These are phyloP conservation scores for Diplogelasinospora grovesii DNA, from an alignment of 495 filamentous ascomycete genomes.

Conservation along the genomic window DNA sequence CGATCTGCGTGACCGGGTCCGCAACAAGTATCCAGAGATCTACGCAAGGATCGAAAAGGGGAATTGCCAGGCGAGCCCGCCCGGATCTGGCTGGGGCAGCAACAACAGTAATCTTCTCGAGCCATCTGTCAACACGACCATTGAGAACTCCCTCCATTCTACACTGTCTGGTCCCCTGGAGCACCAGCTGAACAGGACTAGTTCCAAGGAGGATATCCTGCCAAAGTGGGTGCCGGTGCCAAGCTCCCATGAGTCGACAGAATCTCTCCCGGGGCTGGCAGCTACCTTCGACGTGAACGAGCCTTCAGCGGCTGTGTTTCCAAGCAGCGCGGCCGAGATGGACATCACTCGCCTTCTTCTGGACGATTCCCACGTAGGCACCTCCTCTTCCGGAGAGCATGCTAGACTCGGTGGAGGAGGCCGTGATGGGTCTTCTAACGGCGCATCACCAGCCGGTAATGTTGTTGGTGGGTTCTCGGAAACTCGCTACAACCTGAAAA, in stretches of 20 bases:
- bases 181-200: conserved; percentile 30
- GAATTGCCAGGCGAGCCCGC: conserved; percentile 34
- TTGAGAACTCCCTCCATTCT: conserved; percentile 27
- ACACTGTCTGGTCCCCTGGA: conserved; percentile 26
- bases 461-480: too few relatives aligned
- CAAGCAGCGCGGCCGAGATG: conserved; percentile 33
- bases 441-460: too few relatives aligned
- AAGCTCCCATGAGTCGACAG: conserved; percentile 24
- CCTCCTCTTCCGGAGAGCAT: neutral
- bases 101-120: conserved; percentile 33
- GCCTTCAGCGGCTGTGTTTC: conserved; percentile 13
- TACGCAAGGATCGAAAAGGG: conserved; percentile 52
- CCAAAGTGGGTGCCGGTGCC: conserved; percentile 24
- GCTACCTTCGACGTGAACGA: conserved; percentile 20
- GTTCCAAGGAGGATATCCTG: conserved; percentile 39
- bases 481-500: too few relatives aligned
- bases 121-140: conserved; percentile 32
- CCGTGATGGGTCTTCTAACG: neutral
- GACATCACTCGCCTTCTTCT: conserved; percentile 44
- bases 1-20: conserved; percentile 75
- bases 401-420: neutral
- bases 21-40: conserved; percentile 68
- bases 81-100: conserved; percentile 15
- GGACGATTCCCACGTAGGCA: conserved; percentile 26
- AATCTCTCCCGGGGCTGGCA: conserved; percentile 20